A percentile compares a stretch with the other conserved stretches of the same genome.
Conservation (phyloP, 2,329 filamentous ascomycete species). For the Sporothrix brasiliensis region DNA sequence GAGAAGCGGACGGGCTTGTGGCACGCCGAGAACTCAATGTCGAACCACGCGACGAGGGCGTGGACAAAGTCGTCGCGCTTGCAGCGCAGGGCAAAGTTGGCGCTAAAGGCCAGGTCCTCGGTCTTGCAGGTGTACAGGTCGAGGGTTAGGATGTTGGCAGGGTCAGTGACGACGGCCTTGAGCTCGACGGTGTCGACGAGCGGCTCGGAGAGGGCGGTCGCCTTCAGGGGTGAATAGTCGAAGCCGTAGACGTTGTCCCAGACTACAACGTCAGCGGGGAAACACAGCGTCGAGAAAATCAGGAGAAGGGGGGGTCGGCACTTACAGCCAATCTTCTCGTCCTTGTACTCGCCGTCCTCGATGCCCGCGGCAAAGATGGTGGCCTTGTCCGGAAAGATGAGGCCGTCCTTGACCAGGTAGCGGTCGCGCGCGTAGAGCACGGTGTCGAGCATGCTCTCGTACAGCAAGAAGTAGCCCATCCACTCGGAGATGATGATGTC, state of each 20-base stretch:
- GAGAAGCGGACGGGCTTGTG: slow-evolving; percentile 98
- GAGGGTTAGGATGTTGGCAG: slow-evolving; percentile 78
- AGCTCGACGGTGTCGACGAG: slow-evolving; percentile 97
- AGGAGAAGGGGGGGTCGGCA: slow-evolving; percentile 31
- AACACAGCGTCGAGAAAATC: not conserved
- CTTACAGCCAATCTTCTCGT: slow-evolving; percentile 99
- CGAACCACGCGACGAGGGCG: slow-evolving; percentile 97
- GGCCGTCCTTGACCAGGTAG: slow-evolving; percentile 81
- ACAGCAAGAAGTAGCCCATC: slow-evolving; percentile 99
- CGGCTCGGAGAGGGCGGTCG: slow-evolving; percentile 89
- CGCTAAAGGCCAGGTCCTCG: slow-evolving; percentile 80
- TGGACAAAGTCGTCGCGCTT: slow-evolving; percentile 94
- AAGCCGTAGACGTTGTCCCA: slow-evolving; percentile 99
- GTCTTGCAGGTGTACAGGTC: slow-evolving; percentile 90
- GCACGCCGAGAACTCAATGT: slow-evolving; percentile 97
- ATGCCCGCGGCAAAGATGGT: slow-evolving; percentile 97
- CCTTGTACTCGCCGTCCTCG: slow-evolving; percentile 99
- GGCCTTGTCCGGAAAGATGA: slow-evolving; percentile 99
- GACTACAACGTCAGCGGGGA: slow-evolving; percentile 58
- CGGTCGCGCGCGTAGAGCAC: slow-evolving; percentile 94
- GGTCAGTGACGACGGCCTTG: slow-evolving; percentile 95
- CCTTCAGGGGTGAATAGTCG: slow-evolving; percentile 91
- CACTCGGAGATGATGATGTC: slow-evolving; percentile 99
- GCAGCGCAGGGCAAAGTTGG: slow-evolving; percentile 73
- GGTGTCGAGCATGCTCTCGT: slow-evolving; percentile 98